Evolutionary conservation across 2,329 filamentous ascomycete species (phyloP).

Genomic region (Cercospora zeina): DNA sequence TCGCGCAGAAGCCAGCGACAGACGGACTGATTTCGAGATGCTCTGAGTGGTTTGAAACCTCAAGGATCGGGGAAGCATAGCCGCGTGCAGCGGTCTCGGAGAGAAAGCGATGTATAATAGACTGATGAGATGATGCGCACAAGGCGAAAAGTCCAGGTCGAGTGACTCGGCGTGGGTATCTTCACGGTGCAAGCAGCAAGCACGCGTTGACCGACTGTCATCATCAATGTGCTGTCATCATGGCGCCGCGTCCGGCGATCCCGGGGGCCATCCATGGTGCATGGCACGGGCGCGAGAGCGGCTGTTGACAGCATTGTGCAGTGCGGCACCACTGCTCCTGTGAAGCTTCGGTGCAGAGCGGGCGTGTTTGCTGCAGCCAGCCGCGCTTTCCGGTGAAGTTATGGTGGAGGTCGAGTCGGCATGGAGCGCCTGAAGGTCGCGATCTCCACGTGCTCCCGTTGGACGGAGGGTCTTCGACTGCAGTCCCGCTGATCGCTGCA

Average conservation of each 20-base stretch:
- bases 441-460: constrained; percentile 20
- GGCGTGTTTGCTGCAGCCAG: not conserved
- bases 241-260: not conserved
- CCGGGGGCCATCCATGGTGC: not conserved
- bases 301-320: constrained; percentile 7
- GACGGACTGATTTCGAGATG: not conserved
- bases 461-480: not conserved
- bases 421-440: constrained; percentile 6
- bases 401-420: not conserved
- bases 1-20: not conserved
- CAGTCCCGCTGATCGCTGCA: constrained; percentile 19
- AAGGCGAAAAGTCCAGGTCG: not conserved
- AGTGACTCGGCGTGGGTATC: constrained; percentile 1
- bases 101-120: constrained; percentile 10
- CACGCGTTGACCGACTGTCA: constrained; percentile 4
- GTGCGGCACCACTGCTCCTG: not conserved
- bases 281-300: not conserved
- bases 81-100: not conserved
- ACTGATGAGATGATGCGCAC: constrained; percentile 8
- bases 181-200: not conserved
- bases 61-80: not conserved
- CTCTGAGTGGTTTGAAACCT: not conserved
- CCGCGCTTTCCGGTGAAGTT: not conserved
- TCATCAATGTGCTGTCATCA: constrained; percentile 8
- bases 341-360: not conserved